A percentile compares a stretch with the other conserved stretches of the same genome.
Conservation (phyloP, 306 rosid species). For the Geum urbanum region DNA sequence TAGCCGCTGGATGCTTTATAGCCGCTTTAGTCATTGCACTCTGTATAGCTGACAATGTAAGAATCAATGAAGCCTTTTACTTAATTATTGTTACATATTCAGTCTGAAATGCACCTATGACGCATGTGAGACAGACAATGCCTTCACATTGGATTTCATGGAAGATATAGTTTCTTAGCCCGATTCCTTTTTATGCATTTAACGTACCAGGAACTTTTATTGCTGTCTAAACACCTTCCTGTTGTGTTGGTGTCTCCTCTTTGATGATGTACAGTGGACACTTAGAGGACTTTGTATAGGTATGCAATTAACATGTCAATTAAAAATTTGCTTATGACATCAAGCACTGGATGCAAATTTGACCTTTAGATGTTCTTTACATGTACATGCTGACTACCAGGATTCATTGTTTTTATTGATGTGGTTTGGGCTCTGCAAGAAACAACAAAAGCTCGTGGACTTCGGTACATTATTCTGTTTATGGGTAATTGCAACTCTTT, state of each 20-base stretch:
- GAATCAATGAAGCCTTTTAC: conserved; percentile 12
- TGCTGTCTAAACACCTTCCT: neutral
- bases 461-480: conserved; percentile 55
- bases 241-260: neutral
- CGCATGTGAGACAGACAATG: neutral
- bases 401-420: conserved; percentile 60
- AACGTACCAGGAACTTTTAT: neutral
- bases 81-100: neutral
- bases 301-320: conserved; percentile 19
- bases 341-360: conserved; percentile 10
- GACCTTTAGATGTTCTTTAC: neutral
- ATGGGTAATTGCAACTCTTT: conserved; percentile 37
- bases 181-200: neutral
- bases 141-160: neutral
- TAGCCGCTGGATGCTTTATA: conserved; percentile 65
- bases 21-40: conserved; percentile 48
- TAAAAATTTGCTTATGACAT: neutral
- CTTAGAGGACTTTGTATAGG: conserved; percentile 74
- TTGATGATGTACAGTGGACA: conserved; percentile 47
- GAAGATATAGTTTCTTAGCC: neutral
- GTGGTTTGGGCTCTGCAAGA: conserved; percentile 59
- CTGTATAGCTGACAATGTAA: conserved; percentile 58
- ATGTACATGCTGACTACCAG: conserved; percentile 33
- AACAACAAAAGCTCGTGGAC: conserved; percentile 45
- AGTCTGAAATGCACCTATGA: conserved; percentile 1